Evolutionary conservation across 2,329 filamentous ascomycete species (phyloP), one percentile per base, ranked within the genome.

Genomic region (Dactylellina haptotyla): DNA sequence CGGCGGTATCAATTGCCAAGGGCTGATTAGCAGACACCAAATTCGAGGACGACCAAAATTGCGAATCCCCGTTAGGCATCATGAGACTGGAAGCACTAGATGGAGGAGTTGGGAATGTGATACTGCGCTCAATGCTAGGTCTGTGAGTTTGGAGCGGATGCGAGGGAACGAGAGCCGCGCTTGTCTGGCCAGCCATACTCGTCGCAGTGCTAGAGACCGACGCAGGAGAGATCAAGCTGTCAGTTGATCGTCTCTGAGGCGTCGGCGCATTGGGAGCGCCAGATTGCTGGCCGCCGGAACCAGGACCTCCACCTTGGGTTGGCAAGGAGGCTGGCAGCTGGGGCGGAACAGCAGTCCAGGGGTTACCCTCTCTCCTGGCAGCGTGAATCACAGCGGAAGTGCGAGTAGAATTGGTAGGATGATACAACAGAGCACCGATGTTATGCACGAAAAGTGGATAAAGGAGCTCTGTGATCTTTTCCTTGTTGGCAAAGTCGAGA

Each of bases 401-500:
- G 77, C 92, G 86, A 76, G 84, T 90, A 79, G 93, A 90, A 80
- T 97, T 97, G 41, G 91, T 90, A 0, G 95, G 94, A 80, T 98
- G 94, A 81, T 97, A 98, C 54, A 98, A 86, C 76, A 98, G 85
- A 67, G 92, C 90, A 72, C 92, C 92, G 80, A 98, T 98, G 82
- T 98, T 96, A 82, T 98, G 93, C 39, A 98, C 95, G 80, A 99
- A 99, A 53, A 99, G 85, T 58, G 95, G 95, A 81, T 98, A 99
- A 62, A 98, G 84, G 51, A 93, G 84, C 82, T 98, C 94, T 0
- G 95, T 98, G 76, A 98, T 99, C 83, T 98, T 98, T 82, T 99
- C 95, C 85, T 97, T 98, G 84, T 99, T 99, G 76, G 95, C 95
- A 80, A 99, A 98, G 79, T 98, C 95, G 61, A 99, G 84, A n/a